Percentiles rank a stretch among this genome's conserved stretches.
These are phyloP conservation scores for Hippophae gyantsensis DNA, from an alignment of 306 rosid species.

Conservation along the genomic window DNA sequence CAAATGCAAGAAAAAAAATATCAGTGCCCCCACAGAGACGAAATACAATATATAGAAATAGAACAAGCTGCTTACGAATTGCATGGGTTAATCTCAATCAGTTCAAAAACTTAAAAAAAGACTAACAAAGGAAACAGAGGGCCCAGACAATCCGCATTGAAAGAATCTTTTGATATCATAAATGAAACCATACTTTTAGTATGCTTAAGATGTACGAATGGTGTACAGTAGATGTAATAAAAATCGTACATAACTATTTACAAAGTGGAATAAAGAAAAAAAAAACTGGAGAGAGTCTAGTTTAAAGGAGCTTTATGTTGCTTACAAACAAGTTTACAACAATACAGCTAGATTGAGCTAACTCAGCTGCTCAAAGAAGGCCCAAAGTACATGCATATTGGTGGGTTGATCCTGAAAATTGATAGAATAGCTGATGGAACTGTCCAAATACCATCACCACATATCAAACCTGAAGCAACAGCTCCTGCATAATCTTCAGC, in stretches of 20 bases:
- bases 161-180: no score
- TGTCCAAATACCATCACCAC: slow-evolving; percentile 97
- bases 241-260: no score
- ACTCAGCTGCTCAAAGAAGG: slow-evolving; percentile 49
- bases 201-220: not conserved
- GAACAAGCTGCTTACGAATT: no score
- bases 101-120: no score
- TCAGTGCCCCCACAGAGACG: no score
- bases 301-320: slow-evolving; percentile 4
- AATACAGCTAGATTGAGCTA: not conserved
- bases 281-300: slow-evolving; percentile 21
- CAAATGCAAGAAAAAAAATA: no score
- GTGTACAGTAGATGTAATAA: not conserved
- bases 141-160: no score
- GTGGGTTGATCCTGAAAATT: slow-evolving; percentile 71
- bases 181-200: no score
- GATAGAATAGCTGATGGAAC: slow-evolving; percentile 88
- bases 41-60: no score
- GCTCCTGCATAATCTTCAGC: slow-evolving; percentile 87
- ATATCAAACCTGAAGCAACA: slow-evolving; percentile 89
- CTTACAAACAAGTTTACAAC: not conserved
- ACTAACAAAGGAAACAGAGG: no score
- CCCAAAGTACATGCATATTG: slow-evolving; percentile 91
- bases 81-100: no score
- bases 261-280: not conserved